Conservation (phyloP, 2,329 filamentous ascomycete genomes). For the Helicocarpus griseus region DNA sequence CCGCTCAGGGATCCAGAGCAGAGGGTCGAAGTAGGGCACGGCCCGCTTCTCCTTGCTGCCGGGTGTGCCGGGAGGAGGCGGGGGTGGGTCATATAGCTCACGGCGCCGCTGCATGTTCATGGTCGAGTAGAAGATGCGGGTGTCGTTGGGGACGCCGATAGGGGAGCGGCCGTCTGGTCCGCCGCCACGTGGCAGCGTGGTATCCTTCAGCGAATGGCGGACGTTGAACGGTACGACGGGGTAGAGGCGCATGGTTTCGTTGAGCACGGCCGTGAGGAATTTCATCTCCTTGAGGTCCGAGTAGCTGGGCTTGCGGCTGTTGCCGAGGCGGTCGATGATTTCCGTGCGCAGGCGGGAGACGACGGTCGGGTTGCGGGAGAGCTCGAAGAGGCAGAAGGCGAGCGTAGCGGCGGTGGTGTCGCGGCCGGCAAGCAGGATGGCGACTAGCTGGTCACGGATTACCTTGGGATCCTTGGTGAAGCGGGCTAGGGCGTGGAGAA, state of each 20-base stretch:
- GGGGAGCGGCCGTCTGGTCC: constrained; percentile 37
- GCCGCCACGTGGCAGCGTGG: constrained; percentile 60
- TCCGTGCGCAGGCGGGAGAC: constrained; percentile 62
- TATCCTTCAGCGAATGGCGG: constrained; percentile 61
- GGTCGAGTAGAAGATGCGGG: constrained; percentile 42
- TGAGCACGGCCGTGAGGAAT: constrained; percentile 61
- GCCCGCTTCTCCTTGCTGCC: constrained; percentile 13
- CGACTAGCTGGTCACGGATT: constrained; percentile 75
- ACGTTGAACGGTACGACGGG: constrained; percentile 73
- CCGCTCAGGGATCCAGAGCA: constrained; percentile 41
- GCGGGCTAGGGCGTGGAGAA: constrained; percentile 72
- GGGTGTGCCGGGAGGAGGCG: not conserved
- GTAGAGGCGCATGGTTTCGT: constrained; percentile 70
- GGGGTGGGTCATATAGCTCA: constrained; percentile 38
- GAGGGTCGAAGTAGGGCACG: constrained; percentile 30
- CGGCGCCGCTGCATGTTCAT: constrained; percentile 43
- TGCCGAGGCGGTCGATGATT: constrained; percentile 58
- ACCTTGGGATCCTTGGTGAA: constrained; percentile 59
- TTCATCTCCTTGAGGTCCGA: constrained; percentile 78
- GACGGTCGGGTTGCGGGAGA: constrained; percentile 59
- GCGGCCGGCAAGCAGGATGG: constrained; percentile 67
- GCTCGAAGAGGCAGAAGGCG: constrained; percentile 73
- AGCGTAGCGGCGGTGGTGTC: constrained; percentile 81
- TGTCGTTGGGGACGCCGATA: constrained; percentile 39
- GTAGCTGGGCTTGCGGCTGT: constrained; percentile 52